Evolutionary conservation across 331 rosid species (phyloP).

Genomic region (Malus hybrid): DNA sequence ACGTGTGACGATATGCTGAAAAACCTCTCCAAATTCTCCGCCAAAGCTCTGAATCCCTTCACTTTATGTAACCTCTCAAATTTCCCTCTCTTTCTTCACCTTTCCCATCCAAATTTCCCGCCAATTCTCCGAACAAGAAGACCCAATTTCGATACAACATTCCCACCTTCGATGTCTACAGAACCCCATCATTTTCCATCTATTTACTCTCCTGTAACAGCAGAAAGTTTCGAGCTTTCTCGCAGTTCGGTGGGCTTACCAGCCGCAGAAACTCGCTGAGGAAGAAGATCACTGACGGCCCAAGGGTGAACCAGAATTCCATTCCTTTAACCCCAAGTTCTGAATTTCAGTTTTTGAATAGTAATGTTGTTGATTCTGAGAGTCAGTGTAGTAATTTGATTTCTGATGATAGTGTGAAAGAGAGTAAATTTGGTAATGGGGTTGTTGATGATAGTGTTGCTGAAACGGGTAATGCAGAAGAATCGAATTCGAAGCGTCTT

Average conservation of each 20-base stretch:
- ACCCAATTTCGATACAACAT: slow-evolving; percentile 5
- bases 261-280: slow-evolving; percentile 71
- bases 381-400: neutral
- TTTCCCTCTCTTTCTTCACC: slow-evolving; percentile 9
- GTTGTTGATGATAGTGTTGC: slow-evolving; percentile 14
- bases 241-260: slow-evolving; percentile 49
- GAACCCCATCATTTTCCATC: slow-evolving; percentile 17
- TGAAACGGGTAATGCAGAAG: slow-evolving; percentile 20
- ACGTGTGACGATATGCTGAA: neutral
- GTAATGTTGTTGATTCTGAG: slow-evolving; percentile 17
- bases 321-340: slow-evolving; percentile 23
- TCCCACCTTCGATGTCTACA: slow-evolving; percentile 21
- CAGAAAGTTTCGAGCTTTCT: slow-evolving; percentile 38
- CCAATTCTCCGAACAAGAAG: slow-evolving; percentile 14
- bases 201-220: slow-evolving; percentile 5
- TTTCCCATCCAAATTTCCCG: slow-evolving; percentile 25
- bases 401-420: slow-evolving; percentile 15
- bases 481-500: slow-evolving; percentile 28
- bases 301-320: slow-evolving; percentile 44
- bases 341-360: slow-evolving; percentile 22
- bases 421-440: slow-evolving; percentile 12
- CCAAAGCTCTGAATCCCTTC: neutral
- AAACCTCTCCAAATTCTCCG: neutral
- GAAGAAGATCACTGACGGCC: slow-evolving; percentile 62
- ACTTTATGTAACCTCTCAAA: neutral